These are phyloP conservation scores for Ettlia oleoabundans DNA, from an alignment of 139 green algal species.

Conservation along the genomic window DNA sequence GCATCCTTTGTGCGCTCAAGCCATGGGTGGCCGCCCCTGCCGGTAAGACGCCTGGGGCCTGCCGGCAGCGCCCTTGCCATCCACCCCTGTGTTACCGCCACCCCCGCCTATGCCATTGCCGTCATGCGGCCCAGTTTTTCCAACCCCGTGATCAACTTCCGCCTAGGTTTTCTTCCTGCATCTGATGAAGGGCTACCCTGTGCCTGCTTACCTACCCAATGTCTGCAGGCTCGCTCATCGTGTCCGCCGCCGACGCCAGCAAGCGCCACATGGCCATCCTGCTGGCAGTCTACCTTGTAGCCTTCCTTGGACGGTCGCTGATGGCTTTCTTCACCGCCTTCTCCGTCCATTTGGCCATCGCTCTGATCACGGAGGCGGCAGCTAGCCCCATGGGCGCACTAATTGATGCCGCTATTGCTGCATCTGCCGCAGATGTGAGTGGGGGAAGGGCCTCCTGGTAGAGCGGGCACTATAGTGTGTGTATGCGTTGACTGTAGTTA, in stretches of 20 bases:
- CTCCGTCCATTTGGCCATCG: slow-evolving; percentile 2
- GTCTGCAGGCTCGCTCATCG: slow-evolving; percentile 23
- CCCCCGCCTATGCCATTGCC: too few species aligned
- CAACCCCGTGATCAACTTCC: too few species aligned
- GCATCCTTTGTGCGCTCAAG: slow-evolving; percentile 21
- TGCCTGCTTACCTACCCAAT: background rate
- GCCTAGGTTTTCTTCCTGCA: too few species aligned
- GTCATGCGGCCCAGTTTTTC: too few species aligned
- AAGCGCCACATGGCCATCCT: slow-evolving; percentile 8
- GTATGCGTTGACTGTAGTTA: too few species aligned
- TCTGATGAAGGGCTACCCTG: background rate
- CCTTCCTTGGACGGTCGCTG: background rate
- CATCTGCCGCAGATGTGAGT: slow-evolving; percentile 5
- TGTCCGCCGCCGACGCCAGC: slow-evolving; percentile 9
- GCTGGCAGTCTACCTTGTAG: background rate
- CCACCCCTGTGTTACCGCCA: background rate
- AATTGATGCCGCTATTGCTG: slow-evolving; percentile 20
- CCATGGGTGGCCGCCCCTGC: slow-evolving; percentile 15
- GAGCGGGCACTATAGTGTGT: too few species aligned
- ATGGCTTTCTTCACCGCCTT: slow-evolving; percentile 34
- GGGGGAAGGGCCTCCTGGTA: background rate
- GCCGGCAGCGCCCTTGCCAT: too few species aligned
- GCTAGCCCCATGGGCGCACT: slow-evolving; percentile 1
- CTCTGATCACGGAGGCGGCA: slow-evolving; percentile 33
- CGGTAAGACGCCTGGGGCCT: background rate